Conservation (phyloP, 768 basidiomycete species). For the Mycena rebaudengoi region DNA sequence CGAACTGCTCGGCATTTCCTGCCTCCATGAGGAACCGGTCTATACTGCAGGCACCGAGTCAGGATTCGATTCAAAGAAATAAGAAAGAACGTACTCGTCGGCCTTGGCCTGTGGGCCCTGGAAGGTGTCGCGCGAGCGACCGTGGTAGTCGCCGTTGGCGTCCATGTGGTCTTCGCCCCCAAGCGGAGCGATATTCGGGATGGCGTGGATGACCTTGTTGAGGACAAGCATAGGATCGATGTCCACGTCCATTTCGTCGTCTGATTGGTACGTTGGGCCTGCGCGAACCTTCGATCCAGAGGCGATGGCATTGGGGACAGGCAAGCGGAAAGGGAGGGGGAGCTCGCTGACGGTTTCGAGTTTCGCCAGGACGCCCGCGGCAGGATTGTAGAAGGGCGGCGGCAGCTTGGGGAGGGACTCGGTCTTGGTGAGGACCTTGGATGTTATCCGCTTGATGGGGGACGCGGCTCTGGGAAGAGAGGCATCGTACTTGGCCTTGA, state of each 20-base stretch:
- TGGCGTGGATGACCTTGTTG: slow-evolving; percentile 32
- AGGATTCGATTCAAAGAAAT: not conserved
- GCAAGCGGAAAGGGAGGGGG: not conserved
- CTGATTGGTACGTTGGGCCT: slow-evolving; percentile 15
- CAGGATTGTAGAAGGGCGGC: slow-evolving; percentile 17
- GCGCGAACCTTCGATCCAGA: slow-evolving; percentile 30
- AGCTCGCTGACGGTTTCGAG: not conserved
- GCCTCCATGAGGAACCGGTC: slow-evolving; percentile 62
- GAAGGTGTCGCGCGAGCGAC: slow-evolving; percentile 55
- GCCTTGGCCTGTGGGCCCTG: slow-evolving; percentile 54
- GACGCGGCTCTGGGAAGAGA: slow-evolving; percentile 28
- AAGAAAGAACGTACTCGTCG: slow-evolving; percentile 47
- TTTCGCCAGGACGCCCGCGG: not conserved
- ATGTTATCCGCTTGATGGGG: slow-evolving; percentile 22
- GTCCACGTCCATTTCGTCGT: slow-evolving; percentile 30
- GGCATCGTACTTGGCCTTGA: slow-evolving; percentile 27
- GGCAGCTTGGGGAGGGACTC: slow-evolving; percentile 10
- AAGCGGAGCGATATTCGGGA: slow-evolving; percentile 37
- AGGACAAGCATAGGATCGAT: slow-evolving; percentile 27
- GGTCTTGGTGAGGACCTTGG: slow-evolving; percentile 12
- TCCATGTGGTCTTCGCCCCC: slow-evolving; percentile 44
- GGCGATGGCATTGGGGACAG: slow-evolving; percentile 18
- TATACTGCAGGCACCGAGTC: slow-evolving; percentile 46
- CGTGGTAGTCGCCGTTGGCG: slow-evolving; percentile 55
- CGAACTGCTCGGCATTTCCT: slow-evolving; percentile 66